Evolutionary conservation across 2,329 filamentous ascomycete species (phyloP).

Genomic region (Amesomyces nigricolor): DNA sequence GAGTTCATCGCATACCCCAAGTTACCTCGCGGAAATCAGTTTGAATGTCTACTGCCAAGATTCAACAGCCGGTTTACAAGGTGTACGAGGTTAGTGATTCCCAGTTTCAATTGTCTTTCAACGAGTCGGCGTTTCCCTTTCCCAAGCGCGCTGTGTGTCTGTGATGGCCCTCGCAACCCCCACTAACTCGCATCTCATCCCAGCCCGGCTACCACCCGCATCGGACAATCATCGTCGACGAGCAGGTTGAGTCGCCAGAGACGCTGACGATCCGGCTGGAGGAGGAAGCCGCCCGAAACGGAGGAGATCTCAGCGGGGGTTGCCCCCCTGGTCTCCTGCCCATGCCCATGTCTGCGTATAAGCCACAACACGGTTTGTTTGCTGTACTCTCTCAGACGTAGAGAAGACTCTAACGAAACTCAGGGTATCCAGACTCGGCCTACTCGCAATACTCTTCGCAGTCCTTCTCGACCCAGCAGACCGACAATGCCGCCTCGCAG

Average conservation of each 20-base stretch:
- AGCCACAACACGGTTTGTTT: slow-evolving; percentile 67
- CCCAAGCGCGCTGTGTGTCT: neutral
- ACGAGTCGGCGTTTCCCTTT: neutral
- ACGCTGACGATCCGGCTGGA: slow-evolving; percentile 53
- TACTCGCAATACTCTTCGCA: slow-evolving; percentile 49
- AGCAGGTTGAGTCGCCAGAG: slow-evolving; percentile 52
- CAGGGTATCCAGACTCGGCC: slow-evolving; percentile 40
- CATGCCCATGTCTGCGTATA: slow-evolving; percentile 86
- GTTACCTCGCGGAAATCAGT: slow-evolving; percentile 31
- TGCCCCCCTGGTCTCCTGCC: slow-evolving; percentile 57
- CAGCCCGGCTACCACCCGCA: slow-evolving; percentile 51
- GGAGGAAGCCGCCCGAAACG: slow-evolving; percentile 49
- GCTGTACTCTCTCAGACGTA: neutral
- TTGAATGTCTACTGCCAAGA: slow-evolving; percentile 56
- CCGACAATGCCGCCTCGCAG: slow-evolving; percentile 46
- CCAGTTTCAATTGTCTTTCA: too few species aligned
- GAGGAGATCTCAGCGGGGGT: slow-evolving; percentile 50
- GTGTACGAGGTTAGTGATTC: slow-evolving; percentile 51
- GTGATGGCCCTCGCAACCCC: neutral
- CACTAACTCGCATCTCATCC: neutral
- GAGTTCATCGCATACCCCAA: neutral
- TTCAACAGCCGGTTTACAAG: slow-evolving; percentile 51
- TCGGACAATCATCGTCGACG: slow-evolving; percentile 53
- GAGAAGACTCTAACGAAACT: neutral
- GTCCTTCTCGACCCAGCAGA: slow-evolving; percentile 41